A percentile compares a stretch with the other conserved stretches of the same genome.
Conservation (phyloP, 2,329 filamentous ascomycete genomes). For the Trichocomaceae sp. region DNA sequence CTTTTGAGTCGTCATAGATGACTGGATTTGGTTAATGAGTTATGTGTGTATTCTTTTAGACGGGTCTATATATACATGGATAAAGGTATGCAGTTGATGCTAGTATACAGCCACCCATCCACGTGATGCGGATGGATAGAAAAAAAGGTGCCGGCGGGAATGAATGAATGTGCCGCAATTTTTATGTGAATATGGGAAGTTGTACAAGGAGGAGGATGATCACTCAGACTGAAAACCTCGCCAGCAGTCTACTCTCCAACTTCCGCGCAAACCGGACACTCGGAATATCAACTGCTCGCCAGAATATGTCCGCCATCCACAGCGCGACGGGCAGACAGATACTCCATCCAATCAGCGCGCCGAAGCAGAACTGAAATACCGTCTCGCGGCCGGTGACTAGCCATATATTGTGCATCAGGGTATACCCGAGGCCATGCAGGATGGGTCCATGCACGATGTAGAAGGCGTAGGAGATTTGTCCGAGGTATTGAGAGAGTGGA, state of each 20-base stretch:
- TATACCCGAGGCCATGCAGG: slow-evolving; percentile 38
- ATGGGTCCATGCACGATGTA: slow-evolving; percentile 44
- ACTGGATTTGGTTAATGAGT: not conserved
- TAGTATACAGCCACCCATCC: not conserved
- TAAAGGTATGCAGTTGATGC: not conserved
- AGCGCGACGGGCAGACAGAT: slow-evolving; percentile 40
- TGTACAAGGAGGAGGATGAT: not conserved
- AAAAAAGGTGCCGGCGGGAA: not conserved
- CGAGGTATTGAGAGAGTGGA: slow-evolving; percentile 39
- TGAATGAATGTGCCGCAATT: not conserved
- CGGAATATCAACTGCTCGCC: slow-evolving; percentile 50
- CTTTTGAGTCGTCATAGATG: no score
- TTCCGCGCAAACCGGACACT: slow-evolving; percentile 47
- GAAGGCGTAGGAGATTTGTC: slow-evolving; percentile 43
- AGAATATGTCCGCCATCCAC: slow-evolving; percentile 55
- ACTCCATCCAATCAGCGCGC: slow-evolving; percentile 35
- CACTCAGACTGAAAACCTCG: slow-evolving; percentile 12
- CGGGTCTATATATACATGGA: not conserved
- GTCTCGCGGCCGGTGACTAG: slow-evolving; percentile 33
- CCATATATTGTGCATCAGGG: slow-evolving; percentile 39
- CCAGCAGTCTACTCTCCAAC: slow-evolving; percentile 36
- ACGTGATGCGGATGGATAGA: not conserved
- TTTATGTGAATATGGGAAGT: not conserved
- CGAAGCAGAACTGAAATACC: slow-evolving; percentile 33
- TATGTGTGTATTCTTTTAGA: not conserved